Conservation (phyloP, 495 filamentous ascomycete genomes). For the Letharia columbiana region DNA sequence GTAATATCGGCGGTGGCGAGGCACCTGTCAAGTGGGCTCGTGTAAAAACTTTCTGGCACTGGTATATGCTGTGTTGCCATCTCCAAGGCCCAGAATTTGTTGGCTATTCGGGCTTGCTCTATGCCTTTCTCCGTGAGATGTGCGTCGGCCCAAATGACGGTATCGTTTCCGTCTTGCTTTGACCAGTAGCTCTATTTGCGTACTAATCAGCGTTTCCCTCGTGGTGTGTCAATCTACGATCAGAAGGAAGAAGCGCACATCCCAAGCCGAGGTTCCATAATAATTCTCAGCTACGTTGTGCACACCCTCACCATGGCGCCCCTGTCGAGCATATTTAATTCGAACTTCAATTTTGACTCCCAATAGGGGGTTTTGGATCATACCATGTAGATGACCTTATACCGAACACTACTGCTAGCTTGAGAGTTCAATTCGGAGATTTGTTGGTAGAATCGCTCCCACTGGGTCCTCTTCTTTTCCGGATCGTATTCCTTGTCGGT, state of each 20-base stretch:
- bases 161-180: slow-evolving; percentile 56
- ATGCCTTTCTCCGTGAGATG: slow-evolving; percentile 53
- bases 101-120: slow-evolving; percentile 52
- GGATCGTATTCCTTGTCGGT: slow-evolving; percentile 33
- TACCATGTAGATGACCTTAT: slow-evolving; percentile 61
- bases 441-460: slow-evolving; percentile 54
- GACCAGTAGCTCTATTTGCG: slow-evolving; percentile 55
- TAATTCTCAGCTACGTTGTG: slow-evolving; percentile 59
- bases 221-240: not conserved
- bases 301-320: slow-evolving; percentile 62
- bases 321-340: not conserved
- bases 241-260: slow-evolving; percentile 25
- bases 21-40: slow-evolving; percentile 59
- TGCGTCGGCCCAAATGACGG: slow-evolving; percentile 60
- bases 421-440: slow-evolving; percentile 46
- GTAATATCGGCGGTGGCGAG: slow-evolving; percentile 55
- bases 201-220: not conserved
- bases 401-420: slow-evolving; percentile 39
- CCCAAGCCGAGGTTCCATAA: slow-evolving; percentile 62
- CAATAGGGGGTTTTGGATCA: not conserved
- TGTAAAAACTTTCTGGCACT: slow-evolving; percentile 56
- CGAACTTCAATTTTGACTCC: not conserved
- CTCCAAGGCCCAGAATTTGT: slow-evolving; percentile 53
- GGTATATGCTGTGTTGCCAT: slow-evolving; percentile 49
- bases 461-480: slow-evolving; percentile 44